Evolutionary conservation across 768 basidiomycete genomes (phyloP), one percentile per base, ranked within the genome.

Genomic region (Omphalotus guepiniiformis): DNA sequence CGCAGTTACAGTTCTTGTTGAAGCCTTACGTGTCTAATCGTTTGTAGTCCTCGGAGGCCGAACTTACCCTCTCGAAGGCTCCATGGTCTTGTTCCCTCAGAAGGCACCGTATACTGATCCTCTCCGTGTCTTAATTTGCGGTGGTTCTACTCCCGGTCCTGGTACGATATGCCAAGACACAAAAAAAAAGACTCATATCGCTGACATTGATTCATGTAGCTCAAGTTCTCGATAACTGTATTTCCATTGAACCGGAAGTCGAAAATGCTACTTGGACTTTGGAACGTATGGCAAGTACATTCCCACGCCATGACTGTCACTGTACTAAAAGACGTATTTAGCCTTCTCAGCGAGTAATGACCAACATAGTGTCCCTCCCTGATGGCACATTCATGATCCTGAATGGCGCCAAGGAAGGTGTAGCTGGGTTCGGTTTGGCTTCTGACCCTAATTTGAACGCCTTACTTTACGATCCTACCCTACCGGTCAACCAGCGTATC

Each of bases 1-100:
- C n/a, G n/a, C n/a, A n/a, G n/a, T 7, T 11, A 22, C 19, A n/a
- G 5, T 18, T 15, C 46, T 37, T 35, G 7, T 49, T 55, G 6
- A 46, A 29, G 7, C 40, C 13, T 11, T 18, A 11, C 22, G 8
- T 13, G 48, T 7, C 6, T n/a, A n/a, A n/a, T n/a, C n/a, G n/a
- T n/a, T n/a, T 43, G 26, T 44, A 78, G 76, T 83, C 66, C 63
- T 79, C n/a, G 83, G 72, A 11, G 84, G 88, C 23, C 79, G 89
- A 25, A 83, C 83, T 15, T 92, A 92, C 55, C 89, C 88, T 3
- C 68, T 88, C 57, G 80, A 86, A 58, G 89, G 85, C 19, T 70
- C 84, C 2, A 78, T 82, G 0, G 74, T 87, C 39, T 66, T 88
- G 22, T 68, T 91, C 12, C 89, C 88, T 5, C 80, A 84, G 50